A percentile compares a stretch with the other conserved stretches of the same genome.
phyloP scores from a whole-genome alignment of 331 rosid genomes.

The Acacia pycnantha region DNA sequence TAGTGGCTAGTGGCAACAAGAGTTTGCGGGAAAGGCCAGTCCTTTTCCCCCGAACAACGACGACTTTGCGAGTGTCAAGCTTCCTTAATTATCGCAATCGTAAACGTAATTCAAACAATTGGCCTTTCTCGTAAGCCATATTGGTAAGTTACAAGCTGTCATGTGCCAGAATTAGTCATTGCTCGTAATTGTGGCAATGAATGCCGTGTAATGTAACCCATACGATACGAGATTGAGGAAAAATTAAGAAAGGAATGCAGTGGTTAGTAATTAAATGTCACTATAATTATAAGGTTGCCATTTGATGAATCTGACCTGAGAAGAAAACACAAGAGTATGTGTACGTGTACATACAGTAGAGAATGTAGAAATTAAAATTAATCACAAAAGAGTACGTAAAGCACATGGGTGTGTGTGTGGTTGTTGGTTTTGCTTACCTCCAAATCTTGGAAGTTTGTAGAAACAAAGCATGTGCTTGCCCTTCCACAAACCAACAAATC shows the following conservation, averaged over 20 bases:
- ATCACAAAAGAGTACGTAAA: not conserved
- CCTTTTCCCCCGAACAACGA: not conserved
- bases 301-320: not conserved
- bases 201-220: not conserved
- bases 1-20: not conserved
- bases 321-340: conserved; percentile 6
- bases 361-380: not conserved
- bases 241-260: not conserved
- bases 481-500: no score
- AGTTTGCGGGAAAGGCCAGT: conserved; percentile 9
- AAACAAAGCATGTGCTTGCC: conserved; percentile 35
- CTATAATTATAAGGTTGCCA: not conserved
- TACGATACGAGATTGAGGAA: not conserved
- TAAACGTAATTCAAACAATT: not conserved
- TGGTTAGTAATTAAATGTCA: not conserved
- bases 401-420: conserved; percentile 23
- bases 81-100: conserved; percentile 48
- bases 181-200: not conserved
- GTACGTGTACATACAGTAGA: not conserved
- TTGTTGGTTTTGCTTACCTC: conserved; percentile 9
- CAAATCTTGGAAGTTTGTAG: conserved; percentile 8
- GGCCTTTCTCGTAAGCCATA: conserved; percentile 23
- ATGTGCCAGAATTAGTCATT: not conserved
- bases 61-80: not conserved
- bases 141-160: conserved; percentile 10